Percentiles rank a stretch among this genome's conserved stretches.
These are phyloP conservation scores for Trichosporon sp. DNA, from an alignment of 1,284 basidiomycete genomes.

Conservation along the genomic window DNA sequence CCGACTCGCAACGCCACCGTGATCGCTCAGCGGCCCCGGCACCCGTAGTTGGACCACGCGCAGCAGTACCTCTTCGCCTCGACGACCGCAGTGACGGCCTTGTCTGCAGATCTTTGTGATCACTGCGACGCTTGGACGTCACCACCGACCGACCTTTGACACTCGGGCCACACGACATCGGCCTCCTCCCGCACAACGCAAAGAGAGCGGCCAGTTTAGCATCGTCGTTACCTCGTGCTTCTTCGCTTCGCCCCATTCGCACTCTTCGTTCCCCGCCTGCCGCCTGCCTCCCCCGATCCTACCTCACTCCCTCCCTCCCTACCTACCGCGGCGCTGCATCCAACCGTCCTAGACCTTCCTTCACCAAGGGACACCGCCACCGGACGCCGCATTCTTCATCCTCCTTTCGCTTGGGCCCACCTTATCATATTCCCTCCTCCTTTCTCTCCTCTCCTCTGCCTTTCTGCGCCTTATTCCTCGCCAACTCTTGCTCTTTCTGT, in stretches of 20 bases:
- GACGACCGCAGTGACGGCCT: background rate
- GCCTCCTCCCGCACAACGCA: background rate
- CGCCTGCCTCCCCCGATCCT: no score
- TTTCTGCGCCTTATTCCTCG: background rate
- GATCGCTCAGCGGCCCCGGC: background rate
- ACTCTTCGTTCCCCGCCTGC: no score
- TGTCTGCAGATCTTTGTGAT: background rate
- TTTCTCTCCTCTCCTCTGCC: background rate
- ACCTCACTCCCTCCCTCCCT: no score
- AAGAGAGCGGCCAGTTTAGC: no score
- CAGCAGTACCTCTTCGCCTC: no score
- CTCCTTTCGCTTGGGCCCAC: slow-evolving; percentile 1
- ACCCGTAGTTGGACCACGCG: background rate
- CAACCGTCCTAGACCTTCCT: background rate
- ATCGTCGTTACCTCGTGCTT: background rate
- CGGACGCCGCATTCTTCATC: background rate
- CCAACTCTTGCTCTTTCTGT: no score
- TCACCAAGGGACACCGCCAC: background rate
- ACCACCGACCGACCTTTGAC: no score
- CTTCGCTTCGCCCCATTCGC: background rate
- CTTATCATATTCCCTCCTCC: background rate
- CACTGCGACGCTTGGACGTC: background rate
- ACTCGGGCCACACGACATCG: no score
- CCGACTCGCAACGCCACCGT: background rate
- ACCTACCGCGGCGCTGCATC: no score